Base-by-base conservation (phyloP, 106 monocot genomes). In the Hemerocallis citrina region DNA sequence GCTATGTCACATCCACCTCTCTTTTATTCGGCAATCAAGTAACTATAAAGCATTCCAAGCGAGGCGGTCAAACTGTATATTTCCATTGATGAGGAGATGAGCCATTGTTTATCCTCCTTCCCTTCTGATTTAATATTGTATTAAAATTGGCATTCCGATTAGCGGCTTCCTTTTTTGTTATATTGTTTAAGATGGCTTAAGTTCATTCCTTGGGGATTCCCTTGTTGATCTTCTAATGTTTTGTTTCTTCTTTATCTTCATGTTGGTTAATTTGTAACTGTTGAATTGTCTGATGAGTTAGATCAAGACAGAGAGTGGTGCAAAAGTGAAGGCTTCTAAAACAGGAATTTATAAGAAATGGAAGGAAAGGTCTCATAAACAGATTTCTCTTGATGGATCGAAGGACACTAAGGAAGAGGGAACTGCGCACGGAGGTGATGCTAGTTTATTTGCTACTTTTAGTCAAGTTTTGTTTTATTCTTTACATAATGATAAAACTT, bases 281-380 rank as follows among this genome's bases (percentile, higher is more conserved):
- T 58, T 31, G 34, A 29, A 27, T 34, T 14, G 35, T 68, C 30
- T 54, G 38, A 50, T 61, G 19, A 16, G 54, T n/a, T 48, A 98
- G 98, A 65, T 98, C 41, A 98, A 92, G 72, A 98, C 81, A 7
- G 98, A 98, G 46, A 73, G 98, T 48, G 98, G 98, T 27, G 69
- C 84, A 62, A 92, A 80, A 81, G 72, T 82, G 6, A 85, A 73
- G 60, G 67, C 75, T 37, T 59, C 46, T 19, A 88, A 80, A 66
- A 82, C 82, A 29, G 92, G 98, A 33, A 75, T 98, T 47, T 98
- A 98, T 59, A 85, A 98, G 48, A 98, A 75, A 67, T 98, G 98
- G 98, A 79, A 88, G 56, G 79, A 85, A 40, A 72, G 44, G 19
- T 77, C 92, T 1, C 98, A 98, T 59, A 69, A 37, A 41, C 77